phyloP scores from a whole-genome alignment of 2,329 filamentous ascomycete genomes.

The Diaporthe velutina region DNA sequence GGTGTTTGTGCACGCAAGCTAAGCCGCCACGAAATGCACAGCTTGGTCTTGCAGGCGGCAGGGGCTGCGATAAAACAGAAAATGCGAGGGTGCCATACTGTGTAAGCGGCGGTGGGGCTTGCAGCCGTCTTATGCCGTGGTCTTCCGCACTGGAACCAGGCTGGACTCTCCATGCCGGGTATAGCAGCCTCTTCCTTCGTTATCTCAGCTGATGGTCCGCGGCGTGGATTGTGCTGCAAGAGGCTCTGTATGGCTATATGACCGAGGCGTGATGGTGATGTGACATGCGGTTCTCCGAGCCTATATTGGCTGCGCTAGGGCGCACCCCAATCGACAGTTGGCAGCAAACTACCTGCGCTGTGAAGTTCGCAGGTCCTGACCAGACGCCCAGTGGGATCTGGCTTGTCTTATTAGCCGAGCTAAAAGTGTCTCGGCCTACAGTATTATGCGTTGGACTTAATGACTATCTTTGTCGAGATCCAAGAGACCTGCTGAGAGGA shows the following conservation, averaged over 20 bases:
- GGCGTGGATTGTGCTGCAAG: constrained; percentile 9
- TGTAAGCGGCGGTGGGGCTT: constrained; percentile 15
- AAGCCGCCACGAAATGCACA: background rate
- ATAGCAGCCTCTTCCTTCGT: constrained; percentile 11
- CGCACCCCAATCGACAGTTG: background rate
- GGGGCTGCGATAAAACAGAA: background rate
- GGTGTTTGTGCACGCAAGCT: background rate
- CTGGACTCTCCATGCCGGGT: constrained; percentile 9
- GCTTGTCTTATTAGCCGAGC: background rate
- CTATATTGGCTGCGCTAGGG: background rate
- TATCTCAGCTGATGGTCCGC: constrained; percentile 10
- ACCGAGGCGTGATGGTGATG: constrained; percentile 9
- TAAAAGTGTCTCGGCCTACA: background rate
- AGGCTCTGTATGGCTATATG: constrained; percentile 4
- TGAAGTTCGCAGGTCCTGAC: background rate
- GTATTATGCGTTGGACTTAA: background rate
- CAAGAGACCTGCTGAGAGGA: background rate
- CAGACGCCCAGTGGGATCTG: background rate
- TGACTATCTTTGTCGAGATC: background rate
- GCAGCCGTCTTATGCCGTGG: constrained; percentile 2
- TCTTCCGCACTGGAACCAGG: constrained; percentile 16
- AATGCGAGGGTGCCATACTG: background rate
- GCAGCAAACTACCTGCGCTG: background rate
- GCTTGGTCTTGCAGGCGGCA: constrained; percentile 4
- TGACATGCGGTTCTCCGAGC: background rate